Conservation (phyloP, 306 rosid species). For the Carpinus viminea region DNA sequence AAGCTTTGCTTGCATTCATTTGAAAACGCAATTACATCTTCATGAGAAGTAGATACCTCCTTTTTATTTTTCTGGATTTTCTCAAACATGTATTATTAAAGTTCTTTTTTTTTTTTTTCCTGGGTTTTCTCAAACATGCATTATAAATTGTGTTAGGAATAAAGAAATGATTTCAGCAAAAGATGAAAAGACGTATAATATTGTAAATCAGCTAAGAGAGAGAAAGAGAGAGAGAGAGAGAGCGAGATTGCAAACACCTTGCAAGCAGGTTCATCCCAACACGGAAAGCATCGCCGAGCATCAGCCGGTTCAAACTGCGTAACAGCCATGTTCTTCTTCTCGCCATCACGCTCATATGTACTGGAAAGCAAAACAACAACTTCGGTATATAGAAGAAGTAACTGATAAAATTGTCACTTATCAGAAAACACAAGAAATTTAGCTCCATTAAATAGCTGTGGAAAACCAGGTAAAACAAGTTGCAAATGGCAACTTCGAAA, state of each 20-base stretch:
- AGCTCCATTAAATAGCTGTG: neutral
- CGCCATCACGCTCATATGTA: slow-evolving; percentile 72
- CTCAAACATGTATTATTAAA: neutral
- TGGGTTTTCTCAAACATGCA: neutral
- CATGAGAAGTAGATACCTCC: no score
- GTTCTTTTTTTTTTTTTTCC: neutral
- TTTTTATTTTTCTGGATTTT: neutral
- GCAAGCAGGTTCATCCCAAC: slow-evolving; percentile 99
- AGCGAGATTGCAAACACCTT: slow-evolving; percentile 57
- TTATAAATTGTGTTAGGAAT: neutral
- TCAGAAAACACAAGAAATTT: neutral
- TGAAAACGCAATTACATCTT: neutral
- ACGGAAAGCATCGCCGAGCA: slow-evolving; percentile 97
- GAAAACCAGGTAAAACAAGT: neutral
- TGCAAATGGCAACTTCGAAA: neutral
- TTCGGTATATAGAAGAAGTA: neutral
- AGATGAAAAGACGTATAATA: neutral
- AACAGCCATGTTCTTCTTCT: slow-evolving; percentile 93
- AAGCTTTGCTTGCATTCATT: neutral
- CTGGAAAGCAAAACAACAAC: slow-evolving; percentile 34
- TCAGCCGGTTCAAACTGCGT: slow-evolving; percentile 98
- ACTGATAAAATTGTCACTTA: neutral
- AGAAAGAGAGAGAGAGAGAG: slow-evolving; percentile 13
- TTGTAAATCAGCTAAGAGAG: neutral
- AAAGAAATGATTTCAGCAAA: neutral